Conservation (phyloP, 2,329 filamentous ascomycete species). For the Aspergillus oerlinghausenensis region DNA sequence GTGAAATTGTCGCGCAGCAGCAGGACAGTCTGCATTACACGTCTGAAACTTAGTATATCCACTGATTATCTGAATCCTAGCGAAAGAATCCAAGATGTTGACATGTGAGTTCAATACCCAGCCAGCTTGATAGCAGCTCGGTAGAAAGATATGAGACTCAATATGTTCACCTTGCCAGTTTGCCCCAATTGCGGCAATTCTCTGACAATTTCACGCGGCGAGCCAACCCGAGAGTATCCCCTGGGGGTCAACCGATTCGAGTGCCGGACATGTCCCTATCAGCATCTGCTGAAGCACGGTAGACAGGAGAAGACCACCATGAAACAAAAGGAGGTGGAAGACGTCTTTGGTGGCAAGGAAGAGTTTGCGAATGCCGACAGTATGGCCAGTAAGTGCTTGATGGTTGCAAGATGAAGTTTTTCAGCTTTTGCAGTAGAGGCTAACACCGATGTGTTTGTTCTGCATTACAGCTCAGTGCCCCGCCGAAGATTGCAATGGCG, state of each 20-base stretch:
- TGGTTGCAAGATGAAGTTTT: not conserved
- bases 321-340: conserved; percentile 82
- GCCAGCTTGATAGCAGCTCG: not conserved
- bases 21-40: not conserved
- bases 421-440: not conserved
- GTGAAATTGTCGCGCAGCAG: conserved; percentile 4
- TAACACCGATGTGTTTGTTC: conserved; percentile 11
- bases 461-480: conserved; percentile 67
- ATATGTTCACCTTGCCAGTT: conserved; percentile 27
- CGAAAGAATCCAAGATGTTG: conserved; percentile 11
- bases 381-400: conserved; percentile 51
- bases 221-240: conserved; percentile 35
- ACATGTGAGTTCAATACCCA: conserved; percentile 28
- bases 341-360: conserved; percentile 80
- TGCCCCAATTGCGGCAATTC: conserved; percentile 49
- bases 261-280: conserved; percentile 92
- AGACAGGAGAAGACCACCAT: conserved; percentile 78
- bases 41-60: not conserved
- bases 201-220: conserved; percentile 42
- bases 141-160: conserved; percentile 6
- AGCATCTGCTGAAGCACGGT: conserved; percentile 72
- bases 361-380: conserved; percentile 92
- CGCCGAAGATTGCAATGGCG: conserved; percentile 71
- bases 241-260: conserved; percentile 72
- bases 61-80: not conserved